phyloP scores from a whole-genome alignment of 441 rosid genomes.

The Flueggea neowawraea region DNA sequence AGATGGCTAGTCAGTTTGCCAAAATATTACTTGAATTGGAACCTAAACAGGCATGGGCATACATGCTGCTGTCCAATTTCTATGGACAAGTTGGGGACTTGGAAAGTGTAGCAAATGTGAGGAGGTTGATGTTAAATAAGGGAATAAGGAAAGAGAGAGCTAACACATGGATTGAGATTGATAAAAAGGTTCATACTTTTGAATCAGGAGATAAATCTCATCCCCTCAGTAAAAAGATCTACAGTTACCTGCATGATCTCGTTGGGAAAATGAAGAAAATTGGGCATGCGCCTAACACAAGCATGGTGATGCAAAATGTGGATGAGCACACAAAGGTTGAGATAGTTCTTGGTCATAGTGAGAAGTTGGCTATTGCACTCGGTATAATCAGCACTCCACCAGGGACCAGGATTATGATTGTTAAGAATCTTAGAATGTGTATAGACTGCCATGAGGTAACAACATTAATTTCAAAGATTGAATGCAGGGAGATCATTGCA shows the following conservation, averaged over 20 bases:
- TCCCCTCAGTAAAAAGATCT: slow-evolving; percentile 16
- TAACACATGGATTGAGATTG: slow-evolving; percentile 19
- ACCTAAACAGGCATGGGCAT: slow-evolving; percentile 23
- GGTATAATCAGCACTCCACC: slow-evolving; percentile 17
- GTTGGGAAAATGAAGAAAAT: slow-evolving; percentile 15
- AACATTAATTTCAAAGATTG: slow-evolving; percentile 21
- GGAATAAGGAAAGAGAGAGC: slow-evolving; percentile 28
- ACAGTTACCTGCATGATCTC: slow-evolving; percentile 10
- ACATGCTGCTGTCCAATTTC: slow-evolving; percentile 26
- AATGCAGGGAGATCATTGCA: slow-evolving; percentile 23
- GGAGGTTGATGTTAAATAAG: slow-evolving; percentile 21
- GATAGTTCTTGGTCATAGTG: slow-evolving; percentile 25
- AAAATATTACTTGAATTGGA: slow-evolving; percentile 17
- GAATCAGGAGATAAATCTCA: slow-evolving; percentile 29
- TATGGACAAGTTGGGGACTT: slow-evolving; percentile 17
- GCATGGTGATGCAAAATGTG: slow-evolving; percentile 28
- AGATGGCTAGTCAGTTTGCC: slow-evolving; percentile 8
- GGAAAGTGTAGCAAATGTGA: slow-evolving; percentile 20
- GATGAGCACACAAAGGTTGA: slow-evolving; percentile 18
- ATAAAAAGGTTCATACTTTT: slow-evolving; percentile 17
- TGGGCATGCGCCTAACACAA: slow-evolving; percentile 23
- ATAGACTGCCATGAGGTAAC: slow-evolving; percentile 22
- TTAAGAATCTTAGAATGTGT: slow-evolving; percentile 29
- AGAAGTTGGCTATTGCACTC: slow-evolving; percentile 24
- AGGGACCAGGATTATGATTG: slow-evolving; percentile 15